Conservation (phyloP, 2,329 filamentous ascomycete species). For the Epichloe bromicola region DNA sequence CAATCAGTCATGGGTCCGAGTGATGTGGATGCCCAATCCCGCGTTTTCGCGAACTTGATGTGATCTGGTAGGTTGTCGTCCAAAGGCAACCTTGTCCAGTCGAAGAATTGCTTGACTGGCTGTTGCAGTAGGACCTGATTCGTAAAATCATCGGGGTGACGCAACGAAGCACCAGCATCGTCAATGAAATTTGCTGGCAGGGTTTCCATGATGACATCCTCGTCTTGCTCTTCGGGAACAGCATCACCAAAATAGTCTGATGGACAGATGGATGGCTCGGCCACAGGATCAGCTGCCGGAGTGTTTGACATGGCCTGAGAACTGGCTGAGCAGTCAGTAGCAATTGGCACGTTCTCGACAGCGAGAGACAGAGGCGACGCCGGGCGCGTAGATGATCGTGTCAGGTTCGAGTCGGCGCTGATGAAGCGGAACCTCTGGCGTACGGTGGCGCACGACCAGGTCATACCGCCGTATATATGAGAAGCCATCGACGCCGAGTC, state of each 20-base stretch:
- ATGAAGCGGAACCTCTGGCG: constrained; percentile 56
- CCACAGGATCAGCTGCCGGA: constrained; percentile 17
- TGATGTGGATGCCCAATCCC: constrained; percentile 61
- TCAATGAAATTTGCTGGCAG: constrained; percentile 2
- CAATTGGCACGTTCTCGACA: constrained; percentile 19
- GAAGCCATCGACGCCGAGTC: constrained; percentile 38
- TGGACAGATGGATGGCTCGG: constrained; percentile 9
- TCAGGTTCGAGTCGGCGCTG: constrained; percentile 35
- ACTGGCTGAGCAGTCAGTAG: constrained; percentile 3
- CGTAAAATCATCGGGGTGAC: constrained; percentile 29
- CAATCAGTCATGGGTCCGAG: constrained; percentile 66
- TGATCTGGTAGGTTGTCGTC: constrained; percentile 53
- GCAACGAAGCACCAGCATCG: constrained; percentile 10
- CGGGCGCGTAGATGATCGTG: constrained; percentile 19
- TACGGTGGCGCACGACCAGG: constrained; percentile 60
- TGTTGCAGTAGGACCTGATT: constrained; percentile 24
- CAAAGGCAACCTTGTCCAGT: constrained; percentile 65
- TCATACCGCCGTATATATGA: constrained; percentile 48
- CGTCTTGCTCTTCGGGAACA: constrained; percentile 4
- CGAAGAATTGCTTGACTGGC: constrained; percentile 35
- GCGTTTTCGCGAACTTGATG: constrained; percentile 56
- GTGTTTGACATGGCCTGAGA: constrained; percentile 22
- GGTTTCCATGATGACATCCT: constrained; percentile 1
- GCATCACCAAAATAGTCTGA: constrained; percentile 31
- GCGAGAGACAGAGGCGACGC: constrained; percentile 26